Conservation (phyloP, 306 rosid genomes). For the Glycine latifolia region DNA sequence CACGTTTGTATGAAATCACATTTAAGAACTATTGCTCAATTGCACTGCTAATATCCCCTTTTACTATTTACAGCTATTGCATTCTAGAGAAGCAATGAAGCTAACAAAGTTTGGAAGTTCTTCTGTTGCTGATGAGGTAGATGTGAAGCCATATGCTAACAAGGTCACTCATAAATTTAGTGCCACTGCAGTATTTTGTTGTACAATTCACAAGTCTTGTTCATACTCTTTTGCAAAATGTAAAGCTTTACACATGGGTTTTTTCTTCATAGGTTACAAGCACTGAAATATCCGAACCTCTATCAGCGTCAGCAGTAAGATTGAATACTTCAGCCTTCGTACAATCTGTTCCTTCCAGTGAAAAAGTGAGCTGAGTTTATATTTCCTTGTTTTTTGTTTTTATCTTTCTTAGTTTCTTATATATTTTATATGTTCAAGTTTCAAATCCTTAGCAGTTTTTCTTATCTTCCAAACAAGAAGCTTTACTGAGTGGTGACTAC, state of each 20-base stretch:
- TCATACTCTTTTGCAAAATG: constrained; percentile 31
- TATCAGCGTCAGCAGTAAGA: constrained; percentile 57
- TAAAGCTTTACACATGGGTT: constrained; percentile 20
- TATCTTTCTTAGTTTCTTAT: not conserved
- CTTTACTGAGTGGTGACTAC: not conserved
- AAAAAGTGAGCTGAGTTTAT: constrained; percentile 60
- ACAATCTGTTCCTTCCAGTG: constrained; percentile 53
- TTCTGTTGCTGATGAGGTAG: constrained; percentile 44
- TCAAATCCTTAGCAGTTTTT: not conserved
- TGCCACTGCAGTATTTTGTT: constrained; percentile 24
- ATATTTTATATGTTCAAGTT: constrained; percentile 15
- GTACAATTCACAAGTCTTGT: constrained; percentile 39
- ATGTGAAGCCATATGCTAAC: constrained; percentile 57
- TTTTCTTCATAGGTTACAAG: constrained; percentile 59
- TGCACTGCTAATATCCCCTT: constrained; percentile 42
- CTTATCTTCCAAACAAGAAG: constrained; percentile 11
- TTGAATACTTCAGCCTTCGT: constrained; percentile 55
- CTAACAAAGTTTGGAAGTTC: constrained; percentile 53
- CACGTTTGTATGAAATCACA: constrained; percentile 21
- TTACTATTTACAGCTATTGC: constrained; percentile 68
- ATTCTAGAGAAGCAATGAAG: constrained; percentile 65
- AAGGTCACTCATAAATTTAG: constrained; percentile 58
- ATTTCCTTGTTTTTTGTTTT: constrained; percentile 20
- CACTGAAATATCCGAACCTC: constrained; percentile 59
- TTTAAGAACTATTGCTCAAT: constrained; percentile 28